These are phyloP conservation scores for Podospora pseudopauciseta DNA, from an alignment of 495 filamentous ascomycete genomes.

Conservation along the genomic window DNA sequence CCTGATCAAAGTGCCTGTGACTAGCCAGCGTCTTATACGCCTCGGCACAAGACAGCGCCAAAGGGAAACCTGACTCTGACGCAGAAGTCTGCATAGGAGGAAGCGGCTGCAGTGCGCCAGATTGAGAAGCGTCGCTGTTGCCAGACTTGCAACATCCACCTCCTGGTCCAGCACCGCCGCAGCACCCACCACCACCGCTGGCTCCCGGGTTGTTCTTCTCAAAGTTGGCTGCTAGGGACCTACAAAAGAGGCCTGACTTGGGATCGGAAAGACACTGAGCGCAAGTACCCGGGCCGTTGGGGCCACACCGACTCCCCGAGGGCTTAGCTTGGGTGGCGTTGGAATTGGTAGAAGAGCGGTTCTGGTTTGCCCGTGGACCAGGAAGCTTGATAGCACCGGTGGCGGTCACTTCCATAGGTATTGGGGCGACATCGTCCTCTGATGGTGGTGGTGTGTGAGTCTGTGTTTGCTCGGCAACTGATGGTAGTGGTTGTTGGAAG, in stretches of 20 bases:
- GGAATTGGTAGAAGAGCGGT: conserved; percentile 6
- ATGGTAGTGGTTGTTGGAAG: conserved; percentile 14
- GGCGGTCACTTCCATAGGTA: conserved; percentile 47
- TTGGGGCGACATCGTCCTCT: conserved; percentile 55
- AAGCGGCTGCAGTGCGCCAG: conserved; percentile 2
- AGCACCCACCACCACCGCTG: conserved; percentile 56
- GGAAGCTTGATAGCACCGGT: conserved; percentile 50
- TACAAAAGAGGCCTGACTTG: conserved; percentile 79
- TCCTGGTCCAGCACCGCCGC: conserved; percentile 35
- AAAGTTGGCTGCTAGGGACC: conserved; percentile 68
- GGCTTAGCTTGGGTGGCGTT: not conserved
- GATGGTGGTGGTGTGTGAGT: conserved; percentile 68
- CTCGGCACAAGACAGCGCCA: conserved; percentile 65
- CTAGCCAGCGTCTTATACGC: conserved; percentile 77
- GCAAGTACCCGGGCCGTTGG: conserved; percentile 75
- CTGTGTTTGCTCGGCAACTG: conserved; percentile 46
- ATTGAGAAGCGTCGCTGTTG: conserved; percentile 1
- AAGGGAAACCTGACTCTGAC: conserved; percentile 13
- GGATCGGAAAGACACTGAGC: conserved; percentile 74
- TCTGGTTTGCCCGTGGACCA: conserved; percentile 24
- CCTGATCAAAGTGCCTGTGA: conserved; percentile 73
- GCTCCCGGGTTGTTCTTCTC: conserved; percentile 32
- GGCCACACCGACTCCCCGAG: conserved; percentile 45
- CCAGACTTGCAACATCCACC: conserved; percentile 39
- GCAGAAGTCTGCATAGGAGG: not conserved